Evolutionary conservation across 2,329 filamentous ascomycete species (phyloP).

Genomic region (Ophiostoma piceae): DNA sequence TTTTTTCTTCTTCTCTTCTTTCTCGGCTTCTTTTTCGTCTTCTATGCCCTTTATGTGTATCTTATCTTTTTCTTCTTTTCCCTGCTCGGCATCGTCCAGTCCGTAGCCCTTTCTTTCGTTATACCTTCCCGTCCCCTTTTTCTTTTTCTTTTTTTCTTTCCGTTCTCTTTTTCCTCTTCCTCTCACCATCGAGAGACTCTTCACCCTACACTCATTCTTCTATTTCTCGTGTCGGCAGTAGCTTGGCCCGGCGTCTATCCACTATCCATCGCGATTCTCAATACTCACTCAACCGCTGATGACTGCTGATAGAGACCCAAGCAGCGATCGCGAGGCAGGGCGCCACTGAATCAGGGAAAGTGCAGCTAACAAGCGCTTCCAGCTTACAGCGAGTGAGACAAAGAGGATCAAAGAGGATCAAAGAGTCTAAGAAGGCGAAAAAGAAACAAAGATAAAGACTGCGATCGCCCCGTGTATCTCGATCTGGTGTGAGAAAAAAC

Average conservation of each 20-base stretch:
- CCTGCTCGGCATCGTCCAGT: neutral
- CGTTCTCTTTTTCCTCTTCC: neutral
- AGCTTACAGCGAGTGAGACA: too few species aligned
- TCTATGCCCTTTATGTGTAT: too few species aligned
- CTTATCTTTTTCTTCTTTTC: too few species aligned
- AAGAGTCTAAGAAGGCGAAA: neutral
- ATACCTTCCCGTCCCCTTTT: neutral
- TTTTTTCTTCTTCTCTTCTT: neutral
- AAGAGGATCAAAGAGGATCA: too few species aligned
- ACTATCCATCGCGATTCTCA: neutral
- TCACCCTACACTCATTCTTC: neutral
- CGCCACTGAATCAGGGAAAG: neutral
- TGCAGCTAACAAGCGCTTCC: too few species aligned
- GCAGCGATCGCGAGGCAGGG: neutral
- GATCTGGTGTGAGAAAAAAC: neutral
- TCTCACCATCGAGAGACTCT: neutral
- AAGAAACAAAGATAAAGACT: neutral
- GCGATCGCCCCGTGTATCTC: neutral
- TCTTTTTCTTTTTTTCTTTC: neutral
- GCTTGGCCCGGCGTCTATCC: slow-evolving; percentile 1
- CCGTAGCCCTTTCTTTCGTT: neutral
- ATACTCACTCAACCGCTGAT: neutral
- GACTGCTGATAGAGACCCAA: neutral
- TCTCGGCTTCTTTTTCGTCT: neutral
- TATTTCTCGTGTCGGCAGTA: neutral